These are phyloP conservation scores for Polyporus tsugae DNA, from an alignment of 1,284 basidiomycete species.

Conservation along the genomic window DNA sequence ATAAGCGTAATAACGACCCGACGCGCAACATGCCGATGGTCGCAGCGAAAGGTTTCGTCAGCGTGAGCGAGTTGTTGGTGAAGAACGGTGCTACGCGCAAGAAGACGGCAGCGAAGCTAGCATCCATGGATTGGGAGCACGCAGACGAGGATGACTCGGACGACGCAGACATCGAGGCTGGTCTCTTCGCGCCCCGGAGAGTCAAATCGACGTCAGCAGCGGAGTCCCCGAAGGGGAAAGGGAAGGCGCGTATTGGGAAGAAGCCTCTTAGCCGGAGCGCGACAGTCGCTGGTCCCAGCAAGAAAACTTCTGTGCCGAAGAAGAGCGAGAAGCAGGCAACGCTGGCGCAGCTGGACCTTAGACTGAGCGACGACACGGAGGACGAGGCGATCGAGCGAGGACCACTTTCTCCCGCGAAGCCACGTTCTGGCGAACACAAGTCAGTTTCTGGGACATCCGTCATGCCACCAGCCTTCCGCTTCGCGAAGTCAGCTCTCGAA, in stretches of 20 bases:
- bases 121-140: conserved; percentile 53
- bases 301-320: conserved; percentile 43
- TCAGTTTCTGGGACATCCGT: conserved; percentile 9
- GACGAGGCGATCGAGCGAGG: conserved; percentile 60
- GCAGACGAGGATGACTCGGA: conserved; percentile 69
- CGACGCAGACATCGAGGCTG: conserved; percentile 66
- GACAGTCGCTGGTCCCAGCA: conserved; percentile 18
- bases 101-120: conserved; percentile 30
- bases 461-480: conserved; percentile 10
- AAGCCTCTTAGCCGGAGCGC: conserved; percentile 40
- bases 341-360: conserved; percentile 45
- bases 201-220: conserved; percentile 54
- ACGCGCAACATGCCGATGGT: conserved; percentile 72
- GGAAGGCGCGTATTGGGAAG: conserved; percentile 33
- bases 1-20: conserved; percentile 74
- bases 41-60: conserved; percentile 69
- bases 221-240: conserved; percentile 29
- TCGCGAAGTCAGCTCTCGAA: not conserved
- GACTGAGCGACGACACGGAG: conserved; percentile 61
- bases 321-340: conserved; percentile 36
- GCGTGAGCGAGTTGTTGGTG: conserved; percentile 64
- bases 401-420: conserved; percentile 20
- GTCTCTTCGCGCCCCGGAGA: conserved; percentile 54
- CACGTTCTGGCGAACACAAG: not conserved
- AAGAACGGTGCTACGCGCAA: conserved; percentile 54